phyloP scores from a whole-genome alignment of 306 rosid genomes.

The Glycyrrhiza uralensis region DNA sequence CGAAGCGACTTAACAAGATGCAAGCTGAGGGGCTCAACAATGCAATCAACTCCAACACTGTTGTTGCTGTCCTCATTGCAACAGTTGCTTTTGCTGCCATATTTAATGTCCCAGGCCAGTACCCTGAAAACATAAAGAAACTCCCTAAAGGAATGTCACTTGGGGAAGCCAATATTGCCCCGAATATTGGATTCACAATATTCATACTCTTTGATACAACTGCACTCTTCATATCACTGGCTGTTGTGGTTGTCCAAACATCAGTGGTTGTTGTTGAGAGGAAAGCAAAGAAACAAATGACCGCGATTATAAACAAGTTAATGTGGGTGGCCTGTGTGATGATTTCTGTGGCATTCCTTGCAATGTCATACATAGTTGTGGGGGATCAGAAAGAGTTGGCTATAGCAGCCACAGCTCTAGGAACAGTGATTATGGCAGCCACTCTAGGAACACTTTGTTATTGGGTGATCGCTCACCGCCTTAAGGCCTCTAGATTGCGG shows the following conservation, averaged over 20 bases:
- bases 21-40: slow-evolving; percentile 79
- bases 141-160: slow-evolving; percentile 34
- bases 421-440: slow-evolving; percentile 70
- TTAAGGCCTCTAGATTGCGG: slow-evolving; percentile 53
- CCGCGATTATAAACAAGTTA: slow-evolving; percentile 70
- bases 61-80: slow-evolving; percentile 81
- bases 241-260: slow-evolving; percentile 84
- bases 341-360: slow-evolving; percentile 71
- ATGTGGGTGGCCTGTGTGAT: slow-evolving; percentile 84
- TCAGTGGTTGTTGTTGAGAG: slow-evolving; percentile 69
- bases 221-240: slow-evolving; percentile 80
- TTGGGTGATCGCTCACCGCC: slow-evolving; percentile 61
- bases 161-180: slow-evolving; percentile 66
- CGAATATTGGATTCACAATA: slow-evolving; percentile 34
- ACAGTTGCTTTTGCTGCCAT: slow-evolving; percentile 85
- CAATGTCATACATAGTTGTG: slow-evolving; percentile 70
- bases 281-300: slow-evolving; percentile 59
- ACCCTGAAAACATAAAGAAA: neutral
- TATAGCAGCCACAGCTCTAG: slow-evolving; percentile 58
- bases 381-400: slow-evolving; percentile 64
- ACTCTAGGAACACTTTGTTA: slow-evolving; percentile 73
- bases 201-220: slow-evolving; percentile 66
- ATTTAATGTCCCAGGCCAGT: slow-evolving; percentile 68
- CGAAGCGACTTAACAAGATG: slow-evolving; percentile 67
- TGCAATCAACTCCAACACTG: slow-evolving; percentile 70